Percentiles rank a stretch among this genome's conserved stretches.
phyloP scores from a whole-genome alignment of 768 basidiomycete genomes.

The Lepiota venenata region DNA sequence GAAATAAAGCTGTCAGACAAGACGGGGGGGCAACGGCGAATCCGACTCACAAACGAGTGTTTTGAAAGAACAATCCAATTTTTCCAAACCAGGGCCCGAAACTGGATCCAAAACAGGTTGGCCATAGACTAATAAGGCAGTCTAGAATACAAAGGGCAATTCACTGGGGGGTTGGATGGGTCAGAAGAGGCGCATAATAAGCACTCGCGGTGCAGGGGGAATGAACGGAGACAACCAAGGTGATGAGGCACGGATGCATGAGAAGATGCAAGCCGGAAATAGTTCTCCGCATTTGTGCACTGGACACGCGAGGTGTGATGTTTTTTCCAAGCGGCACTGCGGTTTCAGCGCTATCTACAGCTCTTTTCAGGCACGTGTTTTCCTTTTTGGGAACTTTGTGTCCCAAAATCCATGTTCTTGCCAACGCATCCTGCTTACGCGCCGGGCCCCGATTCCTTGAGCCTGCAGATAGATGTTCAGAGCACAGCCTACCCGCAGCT shows the following conservation, averaged over 20 bases:
- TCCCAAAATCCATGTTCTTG: background rate
- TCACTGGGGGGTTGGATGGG: background rate
- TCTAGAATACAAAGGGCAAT: background rate
- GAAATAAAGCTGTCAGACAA: background rate
- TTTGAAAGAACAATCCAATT: conserved; percentile 72
- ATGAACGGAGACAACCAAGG: background rate
- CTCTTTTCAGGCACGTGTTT: background rate
- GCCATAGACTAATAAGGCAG: conserved; percentile 19
- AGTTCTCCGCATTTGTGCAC: background rate
- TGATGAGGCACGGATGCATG: background rate
- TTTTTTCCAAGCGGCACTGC: conserved; percentile 1
- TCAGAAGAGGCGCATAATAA: conserved; percentile 3
- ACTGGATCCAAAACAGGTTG: conserved; percentile 57
- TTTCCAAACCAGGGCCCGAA: conserved; percentile 61
- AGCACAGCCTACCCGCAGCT: background rate
- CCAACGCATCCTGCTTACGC: conserved; percentile 8
- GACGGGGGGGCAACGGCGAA: background rate
- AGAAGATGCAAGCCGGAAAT: conserved; percentile 4
- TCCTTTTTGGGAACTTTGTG: conserved; percentile 2
- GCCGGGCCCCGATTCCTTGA: conserved; percentile 1
- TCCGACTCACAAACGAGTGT: conserved; percentile 53
- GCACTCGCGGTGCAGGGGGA: background rate
- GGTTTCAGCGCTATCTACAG: background rate
- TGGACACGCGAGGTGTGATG: background rate
- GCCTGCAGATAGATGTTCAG: background rate